These are phyloP conservation scores for Geranomyces michiganensis DNA, from an alignment of 192 early-diverging fungal genomes.

Conservation along the genomic window DNA sequence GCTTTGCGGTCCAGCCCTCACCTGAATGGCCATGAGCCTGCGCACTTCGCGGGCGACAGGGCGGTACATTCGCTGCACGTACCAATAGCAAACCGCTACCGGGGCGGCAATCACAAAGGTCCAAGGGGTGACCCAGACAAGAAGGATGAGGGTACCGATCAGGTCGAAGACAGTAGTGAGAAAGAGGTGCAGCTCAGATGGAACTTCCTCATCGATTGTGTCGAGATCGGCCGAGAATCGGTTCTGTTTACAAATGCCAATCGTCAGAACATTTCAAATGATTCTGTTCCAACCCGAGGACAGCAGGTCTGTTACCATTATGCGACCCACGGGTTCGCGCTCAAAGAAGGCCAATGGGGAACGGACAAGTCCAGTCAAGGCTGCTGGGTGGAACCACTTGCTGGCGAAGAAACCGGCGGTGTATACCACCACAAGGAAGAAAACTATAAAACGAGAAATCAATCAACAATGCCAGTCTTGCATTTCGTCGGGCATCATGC, in stretches of 20 bases:
- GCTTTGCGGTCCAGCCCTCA: not conserved
- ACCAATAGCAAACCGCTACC: not conserved
- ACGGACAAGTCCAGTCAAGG: no score
- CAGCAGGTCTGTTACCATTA: no score
- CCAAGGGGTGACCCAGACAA: constrained; percentile 30
- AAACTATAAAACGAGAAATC: no score
- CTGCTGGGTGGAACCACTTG: no score
- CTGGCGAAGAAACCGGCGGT: no score
- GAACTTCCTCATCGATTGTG: constrained; percentile 63
- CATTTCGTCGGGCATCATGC: not conserved
- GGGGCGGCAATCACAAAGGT: constrained; percentile 17
- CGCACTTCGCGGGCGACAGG: constrained; percentile 24
- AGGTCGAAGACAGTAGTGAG: constrained; percentile 16
- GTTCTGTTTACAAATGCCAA: constrained; percentile 76
- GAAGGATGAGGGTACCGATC: constrained; percentile 6
- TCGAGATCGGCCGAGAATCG: constrained; percentile 64
- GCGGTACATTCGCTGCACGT: constrained; percentile 13
- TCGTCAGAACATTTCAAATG: constrained; percentile 58
- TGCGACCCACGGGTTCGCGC: constrained; percentile 68
- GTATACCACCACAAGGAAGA: no score
- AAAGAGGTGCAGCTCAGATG: no score
- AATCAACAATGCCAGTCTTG: no score
- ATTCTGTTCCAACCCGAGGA: no score
- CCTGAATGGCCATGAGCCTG: constrained; percentile 21
- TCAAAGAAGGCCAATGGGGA: constrained; percentile 1